Evolutionary conservation across 495 filamentous ascomycete genomes (phyloP).

Genomic region (Chaetomium fimeti): DNA sequence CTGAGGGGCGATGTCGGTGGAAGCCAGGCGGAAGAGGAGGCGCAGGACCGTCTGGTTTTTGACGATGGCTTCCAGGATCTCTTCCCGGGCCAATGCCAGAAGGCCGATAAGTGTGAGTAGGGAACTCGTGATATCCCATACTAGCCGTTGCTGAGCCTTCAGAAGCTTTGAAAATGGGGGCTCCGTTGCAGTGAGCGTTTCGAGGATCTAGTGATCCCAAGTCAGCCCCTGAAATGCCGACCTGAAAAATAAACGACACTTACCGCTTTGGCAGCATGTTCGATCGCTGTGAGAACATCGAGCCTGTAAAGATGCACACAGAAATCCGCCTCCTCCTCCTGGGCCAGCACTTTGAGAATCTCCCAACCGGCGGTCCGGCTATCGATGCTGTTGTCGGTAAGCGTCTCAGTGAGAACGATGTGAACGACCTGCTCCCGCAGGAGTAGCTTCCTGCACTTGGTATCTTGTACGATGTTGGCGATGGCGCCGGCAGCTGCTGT

Average conservation of each 20-base stretch:
- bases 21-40: conserved; percentile 52
- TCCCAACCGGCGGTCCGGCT: conserved; percentile 60
- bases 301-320: conserved; percentile 60
- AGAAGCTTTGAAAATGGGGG: conserved; percentile 43
- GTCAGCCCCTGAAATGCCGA: conserved; percentile 22
- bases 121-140: conserved; percentile 51
- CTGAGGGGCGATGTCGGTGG: conserved; percentile 33
- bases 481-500: conserved; percentile 54
- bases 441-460: conserved; percentile 56
- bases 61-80: conserved; percentile 52
- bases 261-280: conserved; percentile 52
- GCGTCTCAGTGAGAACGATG: conserved; percentile 57
- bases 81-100: conserved; percentile 53
- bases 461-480: conserved; percentile 58
- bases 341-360: conserved; percentile 56
- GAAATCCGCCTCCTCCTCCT: conserved; percentile 60
- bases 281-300: conserved; percentile 56
- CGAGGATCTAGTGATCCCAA: conserved; percentile 38
- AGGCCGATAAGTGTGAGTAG: conserved; percentile 46
- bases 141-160: conserved; percentile 49
- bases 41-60: conserved; percentile 45
- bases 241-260: conserved; percentile 19
- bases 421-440: conserved; percentile 60
- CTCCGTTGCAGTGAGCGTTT: conserved; percentile 41
- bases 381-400: conserved; percentile 58